A percentile compares a stretch with the other conserved stretches of the same genome.
phyloP scores from a whole-genome alignment of 1,284 basidiomycete species.

The Abortiporus biennis region DNA sequence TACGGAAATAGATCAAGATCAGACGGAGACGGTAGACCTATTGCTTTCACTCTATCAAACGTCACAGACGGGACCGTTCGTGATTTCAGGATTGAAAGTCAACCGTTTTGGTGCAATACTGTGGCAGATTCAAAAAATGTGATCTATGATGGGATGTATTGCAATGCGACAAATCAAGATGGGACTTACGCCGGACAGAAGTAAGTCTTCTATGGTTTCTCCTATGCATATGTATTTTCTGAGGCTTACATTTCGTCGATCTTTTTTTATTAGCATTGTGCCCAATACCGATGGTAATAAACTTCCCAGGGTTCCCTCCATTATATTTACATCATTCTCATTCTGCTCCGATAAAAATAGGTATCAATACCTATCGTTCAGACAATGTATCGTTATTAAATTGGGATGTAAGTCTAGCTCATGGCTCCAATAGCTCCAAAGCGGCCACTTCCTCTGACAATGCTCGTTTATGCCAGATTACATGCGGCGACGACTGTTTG shows the following conservation, averaged over 20 bases:
- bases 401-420: slow-evolving; percentile 36
- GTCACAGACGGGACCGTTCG: slow-evolving; percentile 39
- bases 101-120: slow-evolving; percentile 63
- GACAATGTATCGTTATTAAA: slow-evolving; percentile 45
- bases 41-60: slow-evolving; percentile 50
- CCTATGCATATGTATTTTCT: neutral
- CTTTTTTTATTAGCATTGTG: slow-evolving; percentile 36
- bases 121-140: slow-evolving; percentile 49
- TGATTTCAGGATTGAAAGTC: slow-evolving; percentile 50
- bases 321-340: no score
- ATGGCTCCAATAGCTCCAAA: neutral
- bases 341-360: slow-evolving; percentile 25
- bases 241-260: slow-evolving; percentile 1
- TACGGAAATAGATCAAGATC: slow-evolving; percentile 35
- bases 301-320: no score
- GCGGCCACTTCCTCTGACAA: neutral
- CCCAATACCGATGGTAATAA: slow-evolving; percentile 56
- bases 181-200: slow-evolving; percentile 42
- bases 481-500: slow-evolving; percentile 61
- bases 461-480: slow-evolving; percentile 26
- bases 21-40: slow-evolving; percentile 59
- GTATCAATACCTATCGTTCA: slow-evolving; percentile 56
- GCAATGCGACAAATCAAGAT: slow-evolving; percentile 59
- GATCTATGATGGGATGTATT: slow-evolving; percentile 52
- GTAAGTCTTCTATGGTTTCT: slow-evolving; percentile 28